Evolutionary conservation across 768 basidiomycete genomes (phyloP), one percentile per base, ranked within the genome.

Genomic region (Boletus sp.): DNA sequence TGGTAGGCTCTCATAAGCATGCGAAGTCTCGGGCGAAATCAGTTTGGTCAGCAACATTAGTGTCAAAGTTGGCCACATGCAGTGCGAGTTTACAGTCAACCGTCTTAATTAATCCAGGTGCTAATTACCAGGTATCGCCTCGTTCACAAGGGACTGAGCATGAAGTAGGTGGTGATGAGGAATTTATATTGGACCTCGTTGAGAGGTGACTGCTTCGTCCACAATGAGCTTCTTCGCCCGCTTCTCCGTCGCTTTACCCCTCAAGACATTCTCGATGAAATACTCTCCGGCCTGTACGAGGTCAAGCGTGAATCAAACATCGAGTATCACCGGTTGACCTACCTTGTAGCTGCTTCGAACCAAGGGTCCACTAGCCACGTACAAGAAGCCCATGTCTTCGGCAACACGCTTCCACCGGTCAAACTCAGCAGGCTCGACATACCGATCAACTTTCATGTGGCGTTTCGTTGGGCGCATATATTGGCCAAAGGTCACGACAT

Each of bases 401-500:
- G 97, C 96, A 11, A 90, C 78, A 64, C 83, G 76, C 69, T 89
- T 94, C 96, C 96, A 99, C 54, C 80, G 77, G 59, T 91, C 90
- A 64, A 98, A 99, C 70, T 98, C 95, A 5, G 84, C 82, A 1
- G 97, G 97, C 58, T 92, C 85, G 24, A 98, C 94, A 65, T 99
- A 99, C 32, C 93, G 89, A 63, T 93, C 89, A 10, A 99, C 97
- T 73, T 98, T 99, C 97, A 99, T 98, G 74, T 99, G 97, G 30
- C 87, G 83, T 73, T 98, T 98, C 9, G 97, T 98, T 7, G 97
- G 97, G 48, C 97, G 89, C 97, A 99, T 98, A 73, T 99, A 99
- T 75, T 99, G 97, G 2, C 97, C 97, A 70, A 99, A 98, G 2
- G 97, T 99, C 30, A 99, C 94, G 7, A 99, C 96, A 67, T 98